Conservation (phyloP, 805 yeast genomes). For the Sugiyamaella mastotermitis region DNA sequence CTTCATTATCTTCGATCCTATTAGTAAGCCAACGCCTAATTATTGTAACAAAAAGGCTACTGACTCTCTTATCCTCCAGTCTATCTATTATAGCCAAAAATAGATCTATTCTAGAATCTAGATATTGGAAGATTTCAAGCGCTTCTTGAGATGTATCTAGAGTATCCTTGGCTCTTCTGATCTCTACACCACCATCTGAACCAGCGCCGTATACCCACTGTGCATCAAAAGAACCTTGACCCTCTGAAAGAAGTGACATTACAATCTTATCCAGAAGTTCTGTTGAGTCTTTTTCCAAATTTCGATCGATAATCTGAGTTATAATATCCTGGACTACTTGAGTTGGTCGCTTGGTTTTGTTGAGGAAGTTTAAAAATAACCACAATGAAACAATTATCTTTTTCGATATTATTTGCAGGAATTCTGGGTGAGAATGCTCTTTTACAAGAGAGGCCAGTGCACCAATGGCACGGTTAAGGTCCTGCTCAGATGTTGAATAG, state of each 20-base stretch:
- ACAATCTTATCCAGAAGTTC: slow-evolving; percentile 28
- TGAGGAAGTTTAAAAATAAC: slow-evolving; percentile 19
- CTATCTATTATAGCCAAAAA: slow-evolving; percentile 39
- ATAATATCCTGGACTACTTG: slow-evolving; percentile 8
- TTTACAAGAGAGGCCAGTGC: slow-evolving; percentile 59
- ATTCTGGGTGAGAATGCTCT: slow-evolving; percentile 11
- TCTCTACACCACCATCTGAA: slow-evolving; percentile 24
- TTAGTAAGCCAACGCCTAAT: slow-evolving; percentile 55
- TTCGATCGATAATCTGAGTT: not conserved
- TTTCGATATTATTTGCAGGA: slow-evolving; percentile 8
- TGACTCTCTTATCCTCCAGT: slow-evolving; percentile 42
- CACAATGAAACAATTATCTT: slow-evolving; percentile 17
- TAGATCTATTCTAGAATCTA: slow-evolving; percentile 40
- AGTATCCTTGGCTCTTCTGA: slow-evolving; percentile 11
- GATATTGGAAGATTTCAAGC: slow-evolving; percentile 36
- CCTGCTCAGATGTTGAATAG: slow-evolving; percentile 34
- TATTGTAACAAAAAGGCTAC: slow-evolving; percentile 41
- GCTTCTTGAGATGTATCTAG: slow-evolving; percentile 6
- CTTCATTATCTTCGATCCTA: slow-evolving; percentile 18
- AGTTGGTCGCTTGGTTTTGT: slow-evolving; percentile 16
- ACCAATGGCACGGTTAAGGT: slow-evolving; percentile 56
- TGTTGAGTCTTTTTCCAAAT: not conserved
- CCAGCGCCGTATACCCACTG: slow-evolving; percentile 25
- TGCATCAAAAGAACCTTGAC: slow-evolving; percentile 20
- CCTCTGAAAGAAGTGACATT: slow-evolving; percentile 26